Percentiles rank a stretch among this genome's conserved stretches.
These are phyloP conservation scores for Boletus sp. DNA, from an alignment of 1,284 basidiomycete genomes.

Conservation along the genomic window DNA sequence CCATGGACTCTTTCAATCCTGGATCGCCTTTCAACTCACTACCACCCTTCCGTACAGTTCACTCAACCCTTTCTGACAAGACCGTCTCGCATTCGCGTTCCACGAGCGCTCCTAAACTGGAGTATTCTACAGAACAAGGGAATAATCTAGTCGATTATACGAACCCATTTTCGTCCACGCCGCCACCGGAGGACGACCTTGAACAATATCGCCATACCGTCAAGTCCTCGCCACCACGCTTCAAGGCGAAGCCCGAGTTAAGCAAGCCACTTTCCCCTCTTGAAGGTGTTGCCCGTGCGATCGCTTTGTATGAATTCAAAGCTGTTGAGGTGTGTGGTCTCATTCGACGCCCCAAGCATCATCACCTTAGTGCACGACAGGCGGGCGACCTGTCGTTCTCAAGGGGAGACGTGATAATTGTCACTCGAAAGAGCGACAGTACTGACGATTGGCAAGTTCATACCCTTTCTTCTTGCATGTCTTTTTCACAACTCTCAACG, in stretches of 20 bases:
- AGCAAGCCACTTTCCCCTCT: constrained; percentile 44
- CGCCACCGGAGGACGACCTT: constrained; percentile 19
- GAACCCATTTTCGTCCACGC: constrained; percentile 30
- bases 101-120: constrained; percentile 31
- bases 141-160: constrained; percentile 11
- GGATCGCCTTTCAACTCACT: constrained; percentile 37
- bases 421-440: constrained; percentile 73
- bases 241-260: constrained; percentile 52
- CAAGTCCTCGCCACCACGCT: constrained; percentile 31
- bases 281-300: constrained; percentile 70
- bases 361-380: constrained; percentile 36
- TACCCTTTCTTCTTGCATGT: background rate
- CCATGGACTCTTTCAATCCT: constrained; percentile 28
- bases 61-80: constrained; percentile 28
- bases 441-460: constrained; percentile 72
- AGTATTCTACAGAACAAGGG: constrained; percentile 4
- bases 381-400: constrained; percentile 78
- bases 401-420: constrained; percentile 80
- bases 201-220: constrained; percentile 8
- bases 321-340: constrained; percentile 58
- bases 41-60: constrained; percentile 28
- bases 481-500: constrained; percentile 6
- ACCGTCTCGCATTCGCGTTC: constrained; percentile 38
- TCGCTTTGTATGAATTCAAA: constrained; percentile 77
- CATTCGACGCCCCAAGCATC: constrained; percentile 1